Conservation (phyloP, 192 early-diverging fungal genomes). For the Coemansia sp. region DNA sequence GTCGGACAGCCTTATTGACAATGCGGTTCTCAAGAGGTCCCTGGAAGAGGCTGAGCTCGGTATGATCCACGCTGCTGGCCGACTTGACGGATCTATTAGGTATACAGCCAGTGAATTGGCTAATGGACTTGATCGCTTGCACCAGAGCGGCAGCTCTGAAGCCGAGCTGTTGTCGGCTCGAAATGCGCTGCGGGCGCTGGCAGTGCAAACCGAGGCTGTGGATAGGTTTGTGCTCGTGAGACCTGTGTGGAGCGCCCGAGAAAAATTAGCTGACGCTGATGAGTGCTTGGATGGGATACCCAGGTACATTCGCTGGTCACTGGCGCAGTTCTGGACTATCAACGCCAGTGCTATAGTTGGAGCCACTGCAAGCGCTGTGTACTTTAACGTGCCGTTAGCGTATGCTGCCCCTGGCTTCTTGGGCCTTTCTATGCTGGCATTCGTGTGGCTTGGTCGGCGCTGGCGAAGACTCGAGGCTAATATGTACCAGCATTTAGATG, state of each 20-base stretch:
- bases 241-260: constrained; percentile 37
- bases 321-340: constrained; percentile 45
- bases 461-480: constrained; percentile 29
- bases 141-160: neutral
- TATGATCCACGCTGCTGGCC: constrained; percentile 48
- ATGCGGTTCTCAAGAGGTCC: constrained; percentile 32
- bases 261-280: constrained; percentile 22
- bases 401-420: constrained; percentile 25
- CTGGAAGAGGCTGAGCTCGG: constrained; percentile 47
- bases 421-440: constrained; percentile 21
- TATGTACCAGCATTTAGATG: constrained; percentile 29
- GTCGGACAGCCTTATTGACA: constrained; percentile 34
- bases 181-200: constrained; percentile 26
- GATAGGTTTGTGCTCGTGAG: constrained; percentile 32
- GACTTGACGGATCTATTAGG: constrained; percentile 34
- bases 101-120: constrained; percentile 17
- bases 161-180: constrained; percentile 12
- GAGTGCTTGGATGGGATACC: constrained; percentile 26
- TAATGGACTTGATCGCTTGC: constrained; percentile 8
- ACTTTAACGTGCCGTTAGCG: constrained; percentile 14
- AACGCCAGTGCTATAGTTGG: constrained; percentile 23
- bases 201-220: constrained; percentile 24
- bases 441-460: constrained; percentile 39
- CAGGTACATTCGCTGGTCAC: constrained; percentile 36
- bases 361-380: neutral